Percentiles rank a stretch among this genome's conserved stretches.
These are phyloP conservation scores for Tylopilus balloui DNA, from an alignment of 768 basidiomycete species.

Conservation along the genomic window DNA sequence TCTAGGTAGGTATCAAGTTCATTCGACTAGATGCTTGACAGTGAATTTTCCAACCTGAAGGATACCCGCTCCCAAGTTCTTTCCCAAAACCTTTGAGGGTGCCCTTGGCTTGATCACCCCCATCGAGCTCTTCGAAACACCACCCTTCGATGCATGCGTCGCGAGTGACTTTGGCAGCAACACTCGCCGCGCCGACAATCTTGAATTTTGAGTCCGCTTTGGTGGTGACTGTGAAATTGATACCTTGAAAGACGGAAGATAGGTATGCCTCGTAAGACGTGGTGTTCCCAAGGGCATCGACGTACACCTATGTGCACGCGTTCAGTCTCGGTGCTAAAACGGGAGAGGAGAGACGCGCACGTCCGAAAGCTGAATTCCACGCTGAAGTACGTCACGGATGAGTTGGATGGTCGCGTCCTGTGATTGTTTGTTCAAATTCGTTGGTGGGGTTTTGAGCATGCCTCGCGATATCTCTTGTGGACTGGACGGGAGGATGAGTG, in stretches of 20 bases:
- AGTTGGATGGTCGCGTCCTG: constrained; percentile 87
- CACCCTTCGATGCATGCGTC: constrained; percentile 87
- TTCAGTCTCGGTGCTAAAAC: background rate
- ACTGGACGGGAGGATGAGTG: constrained; percentile 37
- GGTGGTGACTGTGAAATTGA: constrained; percentile 81
- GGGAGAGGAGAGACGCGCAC: constrained; percentile 34
- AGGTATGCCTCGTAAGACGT: constrained; percentile 83
- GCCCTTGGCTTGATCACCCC: constrained; percentile 6
- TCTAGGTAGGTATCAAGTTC: constrained; percentile 43
- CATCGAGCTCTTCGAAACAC: constrained; percentile 64
- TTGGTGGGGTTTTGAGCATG: constrained; percentile 82
- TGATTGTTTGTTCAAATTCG: constrained; percentile 84
- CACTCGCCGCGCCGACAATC: constrained; percentile 94
- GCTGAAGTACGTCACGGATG: constrained; percentile 79
- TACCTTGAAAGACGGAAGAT: constrained; percentile 73
- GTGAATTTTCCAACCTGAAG: constrained; percentile 54
- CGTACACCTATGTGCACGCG: constrained; percentile 61
- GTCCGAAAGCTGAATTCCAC: constrained; percentile 76
- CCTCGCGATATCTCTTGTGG: constrained; percentile 88
- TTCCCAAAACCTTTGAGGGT: constrained; percentile 28
- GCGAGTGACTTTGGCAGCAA: constrained; percentile 96
- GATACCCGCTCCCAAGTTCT: constrained; percentile 81
- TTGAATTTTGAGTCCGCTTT: constrained; percentile 97
- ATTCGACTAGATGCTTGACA: background rate
- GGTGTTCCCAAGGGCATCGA: constrained; percentile 90